These are phyloP conservation scores for Blumeria graminis DNA, from an alignment of 2,329 filamentous ascomycete genomes.

Conservation along the genomic window DNA sequence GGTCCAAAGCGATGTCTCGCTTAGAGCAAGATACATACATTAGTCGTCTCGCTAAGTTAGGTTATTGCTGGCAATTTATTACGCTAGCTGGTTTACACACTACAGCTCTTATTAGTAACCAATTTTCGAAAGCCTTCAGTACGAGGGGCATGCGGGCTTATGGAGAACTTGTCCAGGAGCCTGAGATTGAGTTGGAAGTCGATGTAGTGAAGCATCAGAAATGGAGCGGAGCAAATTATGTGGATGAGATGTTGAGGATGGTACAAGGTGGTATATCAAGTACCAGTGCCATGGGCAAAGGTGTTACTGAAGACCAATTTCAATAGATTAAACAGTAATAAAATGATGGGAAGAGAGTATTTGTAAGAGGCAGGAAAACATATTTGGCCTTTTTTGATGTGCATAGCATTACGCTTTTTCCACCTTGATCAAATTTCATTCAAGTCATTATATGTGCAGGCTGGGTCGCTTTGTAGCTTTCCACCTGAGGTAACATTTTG, in stretches of 20 bases:
- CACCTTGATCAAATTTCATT: too few species aligned
- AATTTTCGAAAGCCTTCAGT: conserved; percentile 64
- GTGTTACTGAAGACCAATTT: conserved; percentile 96
- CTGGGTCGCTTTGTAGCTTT: too few species aligned
- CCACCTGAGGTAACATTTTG: too few species aligned
- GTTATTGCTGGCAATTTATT: conserved; percentile 99
- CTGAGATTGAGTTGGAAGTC: conserved; percentile 72
- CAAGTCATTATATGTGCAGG: too few species aligned
- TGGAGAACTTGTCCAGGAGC: conserved; percentile 91
- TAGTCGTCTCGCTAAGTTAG: conserved; percentile 57
- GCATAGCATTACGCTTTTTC: too few species aligned
- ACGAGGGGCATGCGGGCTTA: conserved; percentile 83
- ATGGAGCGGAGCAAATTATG: conserved; percentile 88
- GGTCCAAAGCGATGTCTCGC: conserved; percentile 87
- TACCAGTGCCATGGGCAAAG: conserved; percentile 90
- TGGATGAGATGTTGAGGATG: conserved; percentile 92
- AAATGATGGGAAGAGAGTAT: too few species aligned
- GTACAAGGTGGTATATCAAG: conserved; percentile 77
- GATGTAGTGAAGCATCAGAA: conserved; percentile 99
- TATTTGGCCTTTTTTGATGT: too few species aligned
- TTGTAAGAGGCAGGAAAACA: too few species aligned
- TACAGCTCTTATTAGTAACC: conserved; percentile 74
- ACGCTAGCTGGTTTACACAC: conserved; percentile 94
- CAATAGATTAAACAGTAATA: conserved; percentile 18
- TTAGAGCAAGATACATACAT: conserved; percentile 96